Conservation (phyloP, 139 green algal species). For the Asterochloris sp. region DNA sequence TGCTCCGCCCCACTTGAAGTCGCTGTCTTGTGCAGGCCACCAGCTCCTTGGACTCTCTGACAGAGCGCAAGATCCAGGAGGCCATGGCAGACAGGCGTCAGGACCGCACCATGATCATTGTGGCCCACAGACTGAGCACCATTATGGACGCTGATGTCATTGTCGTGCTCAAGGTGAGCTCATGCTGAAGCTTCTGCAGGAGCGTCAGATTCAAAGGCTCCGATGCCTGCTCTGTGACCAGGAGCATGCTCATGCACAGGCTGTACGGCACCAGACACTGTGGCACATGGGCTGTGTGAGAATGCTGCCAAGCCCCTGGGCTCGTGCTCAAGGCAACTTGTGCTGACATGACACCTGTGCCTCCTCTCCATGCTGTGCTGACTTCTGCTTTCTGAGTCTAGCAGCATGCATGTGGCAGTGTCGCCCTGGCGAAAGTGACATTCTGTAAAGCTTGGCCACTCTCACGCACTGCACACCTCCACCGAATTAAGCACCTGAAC, state of each 20-base stretch:
- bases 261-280: not conserved
- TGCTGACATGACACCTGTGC: not conserved
- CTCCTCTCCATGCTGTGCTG: not conserved
- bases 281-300: not conserved
- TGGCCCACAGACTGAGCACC: constrained; percentile 87
- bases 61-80: constrained; percentile 53
- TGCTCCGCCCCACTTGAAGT: too few relatives aligned
- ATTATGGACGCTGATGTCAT: constrained; percentile 83
- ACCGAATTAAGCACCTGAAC: constrained; percentile 5
- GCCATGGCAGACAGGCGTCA: constrained; percentile 9
- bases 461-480: too few relatives aligned
- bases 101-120: constrained; percentile 69
- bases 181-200: not conserved
- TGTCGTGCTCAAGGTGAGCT: constrained; percentile 51
- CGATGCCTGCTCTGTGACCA: not conserved
- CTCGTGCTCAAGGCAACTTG: not conserved
- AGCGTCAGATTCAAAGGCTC: not conserved
- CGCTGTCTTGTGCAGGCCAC: constrained; percentile 41
- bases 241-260: not conserved
- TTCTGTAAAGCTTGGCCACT: too few relatives aligned
- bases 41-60: constrained; percentile 55
- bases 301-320: too few relatives aligned
- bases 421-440: not conserved
- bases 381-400: constrained; percentile 13
- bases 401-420: not conserved